Base-by-base conservation (phyloP, 2,329 filamentous ascomycete species). In the Fonsecaea pugnacius region DNA sequence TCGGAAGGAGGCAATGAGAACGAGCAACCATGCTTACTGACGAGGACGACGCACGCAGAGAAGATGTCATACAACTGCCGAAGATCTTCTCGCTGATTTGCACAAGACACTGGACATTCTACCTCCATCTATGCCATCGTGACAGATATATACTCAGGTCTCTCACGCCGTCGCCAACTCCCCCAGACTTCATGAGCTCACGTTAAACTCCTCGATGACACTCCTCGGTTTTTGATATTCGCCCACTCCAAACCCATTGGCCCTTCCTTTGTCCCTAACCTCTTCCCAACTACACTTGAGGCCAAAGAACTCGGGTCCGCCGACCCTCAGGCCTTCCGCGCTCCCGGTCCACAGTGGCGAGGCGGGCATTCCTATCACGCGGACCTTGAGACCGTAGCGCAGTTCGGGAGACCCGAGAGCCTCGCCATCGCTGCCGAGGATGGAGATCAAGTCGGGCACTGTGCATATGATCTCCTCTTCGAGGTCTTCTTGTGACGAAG, bases 361-460 rank as follows among this genome's bases (percentile, higher is more conserved):
- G 1, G 81, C 79, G 2, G 81, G 76, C 35, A 85, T 73, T 0
- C 77, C 83, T 63, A 85, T 80, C 0, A 85, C 82, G 35, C 73
- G 80, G 0, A 85, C 83, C 3, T 78, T 74, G 2, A 85, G 67
- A 0, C 83, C 83, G 60, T 84, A 85, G 9, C 82, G 76, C 33
- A 83, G 33, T 48, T 70, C 62, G 55, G 66, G 62, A 14, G 63
- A 62, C 8, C 69, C 67, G 7, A 70, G 48, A 12, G 70, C 64
- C 48, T 70, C 67, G 21, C 70, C 70, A 35, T 70, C 64, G 24
- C 56, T 56, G 18, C 67, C 65, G 3, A 70, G 53, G 21, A 70
- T 66, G 4, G 64, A 70, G 38, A 72, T 72, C 46, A 72, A 57
- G 40, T 72, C 77, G 2, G 75, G 75, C 3, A 76, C 74, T 1